A percentile compares a stretch with the other conserved stretches of the same genome.
Evolutionary conservation across 148 eudicot species (phyloP).

Genomic region (Cornus florida): DNA sequence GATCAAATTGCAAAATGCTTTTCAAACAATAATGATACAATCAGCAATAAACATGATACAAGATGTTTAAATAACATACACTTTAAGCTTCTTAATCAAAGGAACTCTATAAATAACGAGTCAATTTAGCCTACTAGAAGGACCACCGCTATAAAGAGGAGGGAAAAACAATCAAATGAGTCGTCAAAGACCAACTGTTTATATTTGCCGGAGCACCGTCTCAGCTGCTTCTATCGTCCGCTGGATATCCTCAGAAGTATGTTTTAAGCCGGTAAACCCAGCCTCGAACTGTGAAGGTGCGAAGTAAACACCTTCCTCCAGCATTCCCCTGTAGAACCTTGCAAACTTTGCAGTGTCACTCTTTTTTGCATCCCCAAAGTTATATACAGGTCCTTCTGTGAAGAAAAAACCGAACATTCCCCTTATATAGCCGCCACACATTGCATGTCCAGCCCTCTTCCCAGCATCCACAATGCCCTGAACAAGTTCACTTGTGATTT

Average conservation of each 20-base stretch:
- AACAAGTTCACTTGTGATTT: conserved; percentile 64
- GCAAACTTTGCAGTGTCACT: conserved; percentile 77
- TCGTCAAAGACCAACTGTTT: conserved; percentile 14
- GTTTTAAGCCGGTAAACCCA: conserved; percentile 89
- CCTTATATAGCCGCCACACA: conserved; percentile 71
- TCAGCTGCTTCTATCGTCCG: conserved; percentile 81
- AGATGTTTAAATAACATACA: neutral
- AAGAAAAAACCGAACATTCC: conserved; percentile 98
- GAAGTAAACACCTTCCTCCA: conserved; percentile 90
- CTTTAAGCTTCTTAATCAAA: neutral
- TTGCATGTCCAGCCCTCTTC: conserved; percentile 82
- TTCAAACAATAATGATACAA: neutral
- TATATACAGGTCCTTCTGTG: conserved; percentile 80
- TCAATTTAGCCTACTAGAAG: conserved; percentile 9
- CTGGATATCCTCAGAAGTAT: conserved; percentile 73
- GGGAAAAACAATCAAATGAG: too few species aligned
- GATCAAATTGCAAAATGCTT: neutral
- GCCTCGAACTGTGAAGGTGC: conserved; percentile 99
- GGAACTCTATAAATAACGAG: neutral
- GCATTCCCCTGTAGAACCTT: conserved; percentile 69
- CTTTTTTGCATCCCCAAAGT: conserved; percentile 83
- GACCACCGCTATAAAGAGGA: neutral
- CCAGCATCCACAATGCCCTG: conserved; percentile 82
- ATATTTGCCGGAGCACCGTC: conserved; percentile 66
- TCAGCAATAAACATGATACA: neutral